phyloP scores from a whole-genome alignment of 2,329 filamentous ascomycete species.

The Pestalotiopsis sp. region DNA sequence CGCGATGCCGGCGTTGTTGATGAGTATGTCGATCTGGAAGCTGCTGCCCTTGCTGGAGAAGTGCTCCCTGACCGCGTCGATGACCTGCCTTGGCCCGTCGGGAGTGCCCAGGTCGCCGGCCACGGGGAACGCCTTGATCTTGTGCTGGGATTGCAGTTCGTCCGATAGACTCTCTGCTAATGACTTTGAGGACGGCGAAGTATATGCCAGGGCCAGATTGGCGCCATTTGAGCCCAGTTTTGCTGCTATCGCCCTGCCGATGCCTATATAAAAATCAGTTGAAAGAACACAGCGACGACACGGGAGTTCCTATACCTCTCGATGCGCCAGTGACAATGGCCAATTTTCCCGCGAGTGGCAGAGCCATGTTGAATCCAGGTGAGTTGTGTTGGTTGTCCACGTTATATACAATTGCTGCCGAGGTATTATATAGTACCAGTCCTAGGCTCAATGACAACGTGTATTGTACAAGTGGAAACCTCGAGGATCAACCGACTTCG shows the following conservation, averaged over 20 bases:
- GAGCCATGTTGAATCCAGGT: not conserved
- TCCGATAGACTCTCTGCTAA: slow-evolving; percentile 64
- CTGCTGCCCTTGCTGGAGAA: slow-evolving; percentile 45
- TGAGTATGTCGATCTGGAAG: slow-evolving; percentile 77
- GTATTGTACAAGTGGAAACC: not conserved
- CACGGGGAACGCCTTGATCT: slow-evolving; percentile 61
- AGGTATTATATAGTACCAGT: too few species aligned
- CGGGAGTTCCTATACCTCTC: slow-evolving; percentile 55
- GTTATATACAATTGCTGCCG: not conserved
- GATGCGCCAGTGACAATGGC: slow-evolving; percentile 79
- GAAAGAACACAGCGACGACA: not conserved
- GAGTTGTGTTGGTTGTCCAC: not conserved
- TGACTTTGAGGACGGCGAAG: slow-evolving; percentile 42
- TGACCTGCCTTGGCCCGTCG: slow-evolving; percentile 60
- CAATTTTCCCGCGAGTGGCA: slow-evolving; percentile 67
- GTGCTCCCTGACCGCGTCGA: slow-evolving; percentile 60
- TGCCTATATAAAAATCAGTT: slow-evolving; percentile 53
- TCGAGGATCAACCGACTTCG: not conserved
- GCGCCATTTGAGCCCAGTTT: slow-evolving; percentile 75
- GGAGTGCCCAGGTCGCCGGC: slow-evolving; percentile 73
- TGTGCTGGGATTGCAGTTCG: slow-evolving; percentile 58
- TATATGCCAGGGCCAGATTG: slow-evolving; percentile 73
- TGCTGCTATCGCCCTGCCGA: slow-evolving; percentile 65
- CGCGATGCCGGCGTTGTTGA: slow-evolving; percentile 83
- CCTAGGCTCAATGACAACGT: not conserved